Conservation (phyloP, 169 alveolate genomes). For the Plasmodium gaboni region DNA sequence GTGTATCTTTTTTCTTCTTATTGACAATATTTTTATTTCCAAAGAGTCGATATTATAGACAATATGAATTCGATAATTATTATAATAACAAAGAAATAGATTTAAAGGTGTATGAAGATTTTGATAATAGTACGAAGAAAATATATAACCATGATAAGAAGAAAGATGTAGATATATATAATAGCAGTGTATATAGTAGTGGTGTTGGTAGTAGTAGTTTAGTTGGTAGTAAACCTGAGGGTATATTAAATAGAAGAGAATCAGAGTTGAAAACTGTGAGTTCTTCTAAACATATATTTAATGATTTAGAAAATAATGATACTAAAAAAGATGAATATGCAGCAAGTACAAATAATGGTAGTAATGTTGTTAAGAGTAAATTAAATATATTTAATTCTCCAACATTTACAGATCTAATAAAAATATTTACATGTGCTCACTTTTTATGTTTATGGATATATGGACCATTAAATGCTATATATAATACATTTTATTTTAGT, state of each 20-base stretch:
- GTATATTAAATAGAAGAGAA: no score
- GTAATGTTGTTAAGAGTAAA: not conserved
- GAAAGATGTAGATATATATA: not conserved
- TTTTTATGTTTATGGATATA: slow-evolving; percentile 74
- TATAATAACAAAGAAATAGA: slow-evolving; percentile 14
- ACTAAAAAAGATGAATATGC: not conserved
- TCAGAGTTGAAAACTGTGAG: no score
- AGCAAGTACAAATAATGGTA: slow-evolving; percentile 21
- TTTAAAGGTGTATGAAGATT: slow-evolving; percentile 3
- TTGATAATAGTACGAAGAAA: not conserved
- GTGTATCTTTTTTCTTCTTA: slow-evolving; percentile 41
- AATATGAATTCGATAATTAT: slow-evolving; percentile 77
- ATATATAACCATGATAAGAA: not conserved
- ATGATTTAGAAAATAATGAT: slow-evolving; percentile 4
- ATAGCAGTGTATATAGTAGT: not conserved
- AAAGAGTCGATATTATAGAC: slow-evolving; percentile 74
- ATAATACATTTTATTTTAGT: slow-evolving; percentile 59
- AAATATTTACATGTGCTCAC: slow-evolving; percentile 52
- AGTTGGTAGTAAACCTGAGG: no score
- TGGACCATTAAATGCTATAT: slow-evolving; percentile 74
- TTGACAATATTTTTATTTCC: slow-evolving; percentile 68
- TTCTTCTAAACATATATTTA: not conserved
- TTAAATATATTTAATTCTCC: slow-evolving; percentile 10
- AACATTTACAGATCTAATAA: slow-evolving; percentile 26
- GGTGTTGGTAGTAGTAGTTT: not conserved